Base-by-base conservation (phyloP, 148 eudicot genomes). In the Nyssa sinensis region DNA sequence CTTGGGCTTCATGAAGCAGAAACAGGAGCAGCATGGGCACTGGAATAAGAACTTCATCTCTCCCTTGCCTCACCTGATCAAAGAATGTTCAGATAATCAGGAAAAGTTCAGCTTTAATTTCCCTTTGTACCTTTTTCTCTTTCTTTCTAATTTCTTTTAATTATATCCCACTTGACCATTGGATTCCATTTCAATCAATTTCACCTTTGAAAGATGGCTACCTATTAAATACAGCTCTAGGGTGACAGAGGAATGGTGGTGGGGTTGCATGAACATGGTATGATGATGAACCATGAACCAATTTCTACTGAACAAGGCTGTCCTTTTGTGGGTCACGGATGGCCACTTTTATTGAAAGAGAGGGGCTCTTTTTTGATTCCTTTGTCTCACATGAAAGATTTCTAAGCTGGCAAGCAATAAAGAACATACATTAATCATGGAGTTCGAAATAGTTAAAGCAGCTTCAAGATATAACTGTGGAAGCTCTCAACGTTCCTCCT, bases 161-260 rank as follows among this genome's bases (percentile, higher is more conserved):
- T 21, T 67, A 79, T 29, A 23, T 63, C 39, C 57, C 77, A 44
- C 73, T 63, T 31, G 60, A 47, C 34, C 83, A 70, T 83, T 79
- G 87, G 86, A 86, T 86, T 66, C 89, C 78, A 72, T 69, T 71
- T 25, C 70, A 41, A 28, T 81, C 85, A 67, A 39, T 33, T 71
- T 86, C 80, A 74, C 49, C 62, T 79, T 76, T 44, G 16, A 44
- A 11, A 44, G 17, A 44, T 13, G 17, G 1, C 51, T 44, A 44
- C 51, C 51, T 44, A 44, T 12, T 44, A 44, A 44, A 44, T 14
- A 44, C 51, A 44, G 19, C 51, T 44, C 51, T 44, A 14, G 51
- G 51, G 19, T 44, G 51, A n/a, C n/a, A n/a, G n/a, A 11, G 47
- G 47, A 41, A 13, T 41, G 47, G 47, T 41, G 47, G 47, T 41